Evolutionary conservation across 2,329 filamentous ascomycete species (phyloP), one percentile per base, ranked within the genome.

Genomic region (Alternaria hordeiaustralica): DNA sequence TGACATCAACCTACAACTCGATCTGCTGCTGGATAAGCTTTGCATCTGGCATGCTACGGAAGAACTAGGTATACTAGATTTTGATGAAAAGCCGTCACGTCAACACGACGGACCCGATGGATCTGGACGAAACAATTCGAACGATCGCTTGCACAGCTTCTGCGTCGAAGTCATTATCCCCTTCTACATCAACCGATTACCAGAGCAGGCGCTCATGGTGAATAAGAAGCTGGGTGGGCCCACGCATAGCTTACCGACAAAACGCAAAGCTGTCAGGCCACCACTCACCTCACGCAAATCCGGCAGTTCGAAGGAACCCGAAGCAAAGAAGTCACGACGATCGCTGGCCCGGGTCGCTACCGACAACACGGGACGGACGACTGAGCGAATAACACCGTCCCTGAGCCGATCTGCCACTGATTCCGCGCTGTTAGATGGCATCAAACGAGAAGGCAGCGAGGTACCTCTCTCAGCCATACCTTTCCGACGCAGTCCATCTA

Each of bases 11-110:
- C 81, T 89, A 8, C 83, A 92, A 20, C 82, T 94, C 5, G 92
- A 95, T 73, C 83, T 93, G 0, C 87, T 94, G 55, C 87, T 92
- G 8, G 92, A 96, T 77, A 89, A 91, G 50, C 82, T 96, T 23
- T 93, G 90, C 71, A 96, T 96, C 63, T 95, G 92, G 92, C 91
- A 94, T 74, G 93, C 92, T 4, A 89, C 92, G 8, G 88, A 89
- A 36, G 81, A 88, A 21, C 87, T 91, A 66, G 86, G 77, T 6
- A 75, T 78, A 10, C 26, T 80, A 3, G 74, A 78, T 36, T 79
- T 79, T 47, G 76, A 79, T 41, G 56, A 69, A 12, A 75, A 73
- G 54, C 58, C 68, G 26, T 64, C 71, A 7, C 71, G 74, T 15
- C 69, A 71, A 57, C 66, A 67, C 11, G 65, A 72, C 59, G 58